Percentiles rank a stretch among this genome's conserved stretches.
These are phyloP conservation scores for Fusarium brevicatenulatum DNA, from an alignment of 2,329 filamentous ascomycete genomes.

Conservation along the genomic window DNA sequence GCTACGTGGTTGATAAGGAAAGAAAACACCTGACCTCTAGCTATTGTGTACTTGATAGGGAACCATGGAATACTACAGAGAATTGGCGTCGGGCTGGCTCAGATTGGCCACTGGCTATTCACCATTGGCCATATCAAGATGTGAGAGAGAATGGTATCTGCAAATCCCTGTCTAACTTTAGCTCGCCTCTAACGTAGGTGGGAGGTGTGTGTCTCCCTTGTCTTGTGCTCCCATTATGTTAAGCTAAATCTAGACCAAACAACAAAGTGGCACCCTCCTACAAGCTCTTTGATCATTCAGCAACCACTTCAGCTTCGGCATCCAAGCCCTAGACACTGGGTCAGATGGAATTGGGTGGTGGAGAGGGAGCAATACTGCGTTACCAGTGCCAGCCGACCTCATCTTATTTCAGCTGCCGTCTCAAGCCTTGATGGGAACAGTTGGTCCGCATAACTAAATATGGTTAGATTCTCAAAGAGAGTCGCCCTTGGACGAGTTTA, in stretches of 20 bases:
- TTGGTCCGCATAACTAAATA: slow-evolving; percentile 15
- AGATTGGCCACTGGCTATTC: slow-evolving; percentile 20
- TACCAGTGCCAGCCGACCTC: slow-evolving; percentile 13
- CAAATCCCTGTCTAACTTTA: slow-evolving; percentile 18
- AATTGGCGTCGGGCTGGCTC: slow-evolving; percentile 43
- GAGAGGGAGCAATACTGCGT: slow-evolving; percentile 10
- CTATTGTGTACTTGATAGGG: slow-evolving; percentile 43
- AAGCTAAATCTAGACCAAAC: slow-evolving; percentile 24
- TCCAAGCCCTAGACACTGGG: slow-evolving; percentile 1
- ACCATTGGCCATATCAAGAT: slow-evolving; percentile 12
- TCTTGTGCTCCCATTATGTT: slow-evolving; percentile 22
- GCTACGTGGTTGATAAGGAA: slow-evolving; percentile 36
- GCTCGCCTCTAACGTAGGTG: not conserved
- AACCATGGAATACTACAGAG: slow-evolving; percentile 39
- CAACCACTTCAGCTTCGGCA: slow-evolving; percentile 6
- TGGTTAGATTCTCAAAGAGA: not conserved
- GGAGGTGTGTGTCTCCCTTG: slow-evolving; percentile 26
- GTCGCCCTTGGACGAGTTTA: slow-evolving; percentile 1
- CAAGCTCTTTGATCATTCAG: slow-evolving; percentile 33
- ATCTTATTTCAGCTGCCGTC: slow-evolving; percentile 29
- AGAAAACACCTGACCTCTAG: slow-evolving; percentile 36
- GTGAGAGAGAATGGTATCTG: slow-evolving; percentile 27
- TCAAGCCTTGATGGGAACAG: slow-evolving; percentile 9
- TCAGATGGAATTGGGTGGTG: not conserved
- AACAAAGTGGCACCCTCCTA: slow-evolving; percentile 31